Conservation (phyloP, 495 filamentous ascomycete species). For the Astrocystis sublimbata region DNA sequence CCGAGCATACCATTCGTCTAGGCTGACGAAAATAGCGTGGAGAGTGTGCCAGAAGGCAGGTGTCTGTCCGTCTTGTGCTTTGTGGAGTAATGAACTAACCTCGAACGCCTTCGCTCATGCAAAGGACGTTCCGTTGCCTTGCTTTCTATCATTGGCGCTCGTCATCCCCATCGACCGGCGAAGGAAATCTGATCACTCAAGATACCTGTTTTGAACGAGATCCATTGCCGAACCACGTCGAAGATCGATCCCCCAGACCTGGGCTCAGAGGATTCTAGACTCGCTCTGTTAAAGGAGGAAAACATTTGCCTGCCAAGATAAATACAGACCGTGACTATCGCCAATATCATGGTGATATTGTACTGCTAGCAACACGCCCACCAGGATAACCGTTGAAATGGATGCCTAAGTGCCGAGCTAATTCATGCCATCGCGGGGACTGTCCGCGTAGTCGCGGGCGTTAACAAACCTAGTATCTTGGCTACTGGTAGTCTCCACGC, state of each 20-base stretch:
- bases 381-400: background rate
- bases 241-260: background rate
- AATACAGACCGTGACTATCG: background rate
- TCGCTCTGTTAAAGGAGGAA: background rate
- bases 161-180: background rate
- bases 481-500: conserved; percentile 7
- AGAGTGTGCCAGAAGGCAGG: no score
- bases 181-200: background rate
- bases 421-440: background rate
- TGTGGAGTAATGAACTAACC: background rate
- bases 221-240: background rate
- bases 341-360: no score
- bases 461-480: background rate
- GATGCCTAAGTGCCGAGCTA: background rate
- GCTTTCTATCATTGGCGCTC: background rate
- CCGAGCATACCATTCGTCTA: background rate
- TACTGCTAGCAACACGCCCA: background rate
- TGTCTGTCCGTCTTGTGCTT: background rate
- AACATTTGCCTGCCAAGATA: background rate
- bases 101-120: background rate
- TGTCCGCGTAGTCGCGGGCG: background rate
- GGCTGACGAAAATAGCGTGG: no score
- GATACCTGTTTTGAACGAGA: background rate
- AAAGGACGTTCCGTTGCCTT: background rate
- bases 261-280: background rate